Base-by-base conservation (phyloP, 495 filamentous ascomycete genomes). In the Aspergillus kassunensis region DNA sequence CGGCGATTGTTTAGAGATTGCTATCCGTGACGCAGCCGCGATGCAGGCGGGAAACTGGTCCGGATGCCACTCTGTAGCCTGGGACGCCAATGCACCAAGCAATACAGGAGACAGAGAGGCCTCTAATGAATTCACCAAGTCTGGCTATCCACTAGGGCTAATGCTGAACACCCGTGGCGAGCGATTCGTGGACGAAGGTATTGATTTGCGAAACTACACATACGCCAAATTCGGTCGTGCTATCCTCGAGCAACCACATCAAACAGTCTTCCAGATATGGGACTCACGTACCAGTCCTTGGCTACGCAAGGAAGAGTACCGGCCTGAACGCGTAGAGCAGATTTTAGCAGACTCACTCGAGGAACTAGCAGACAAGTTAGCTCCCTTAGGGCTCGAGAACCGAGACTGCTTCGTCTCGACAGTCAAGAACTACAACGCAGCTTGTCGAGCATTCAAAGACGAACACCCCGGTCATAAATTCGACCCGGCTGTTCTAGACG, bases 101-200 rank as follows among this genome's bases (percentile, higher is more conserved):
- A 56, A 80, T 33, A 62, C 65, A 0, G 82, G 83, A 1, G 73
- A 84, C 42, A 71, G 77, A 6, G 67, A 59, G 12, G 50, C 78
- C 6, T 79, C 81, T 36, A 87, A 87, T 46, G 72, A 83, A 61
- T 87, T 76, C 58, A 87, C 83, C 6, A 87, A 85, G 54, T 80
- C 75, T 13, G 83, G 83, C 4, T 87, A 86, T 49, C 83, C 83
- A 2, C 65, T 87, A 0, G 83, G 82, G 1, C 46, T 87, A 4
- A 85, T 83, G 78, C 42, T 86, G 11, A 86, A 87, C 48, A 43
- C 61, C 0, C 55, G 76, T 1, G 83, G 83, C 1, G 60, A 72
- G 25, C 63, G 82, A 12, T 86, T 86, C 55, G 79, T 85, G 1
- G 82, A 87, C 56, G 82, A 87, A 53, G 82, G 82, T 5, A 56